These are phyloP conservation scores for Salvia hispanica DNA, from an alignment of 257 asterid genomes.

Conservation along the genomic window DNA sequence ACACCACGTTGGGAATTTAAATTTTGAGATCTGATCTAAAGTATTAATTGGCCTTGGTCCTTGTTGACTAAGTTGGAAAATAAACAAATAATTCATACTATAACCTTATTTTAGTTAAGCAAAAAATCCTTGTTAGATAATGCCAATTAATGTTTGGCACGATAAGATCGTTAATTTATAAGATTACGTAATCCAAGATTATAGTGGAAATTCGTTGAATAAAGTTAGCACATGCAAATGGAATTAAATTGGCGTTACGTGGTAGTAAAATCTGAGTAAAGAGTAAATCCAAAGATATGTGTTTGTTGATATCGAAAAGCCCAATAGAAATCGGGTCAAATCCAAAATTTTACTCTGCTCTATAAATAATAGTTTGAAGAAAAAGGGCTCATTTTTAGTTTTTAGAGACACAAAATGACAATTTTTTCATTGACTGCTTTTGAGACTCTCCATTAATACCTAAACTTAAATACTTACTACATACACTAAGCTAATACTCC, in stretches of 20 bases:
- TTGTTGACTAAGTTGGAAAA: neutral
- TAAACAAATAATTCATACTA: neutral
- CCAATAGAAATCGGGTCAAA: slow-evolving; percentile 40
- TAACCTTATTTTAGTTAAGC: too few relatives aligned
- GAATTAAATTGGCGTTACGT: slow-evolving; percentile 19
- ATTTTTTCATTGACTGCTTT: slow-evolving; percentile 21
- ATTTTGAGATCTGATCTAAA: neutral
- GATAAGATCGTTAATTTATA: slow-evolving; percentile 20
- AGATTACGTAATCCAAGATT: slow-evolving; percentile 13
- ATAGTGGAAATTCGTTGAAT: neutral
- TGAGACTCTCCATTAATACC: slow-evolving; percentile 25
- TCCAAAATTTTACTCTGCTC: slow-evolving; percentile 32
- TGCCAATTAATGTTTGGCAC: slow-evolving; percentile 17
- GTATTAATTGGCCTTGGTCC: too few relatives aligned
- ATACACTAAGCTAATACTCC: neutral
- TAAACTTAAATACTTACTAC: neutral
- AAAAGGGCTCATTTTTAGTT: slow-evolving; percentile 24
- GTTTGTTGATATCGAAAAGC: slow-evolving; percentile 38
- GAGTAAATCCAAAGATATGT: slow-evolving; percentile 37
- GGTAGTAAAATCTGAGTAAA: slow-evolving; percentile 38
- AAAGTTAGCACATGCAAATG: slow-evolving; percentile 32
- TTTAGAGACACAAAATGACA: slow-evolving; percentile 30
- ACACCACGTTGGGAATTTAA: neutral
- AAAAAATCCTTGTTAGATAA: neutral
- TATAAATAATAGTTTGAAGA: neutral